Evolutionary conservation across 1,139 yeast species (phyloP), one percentile per base, ranked within the genome.

Genomic region (Diutina siamensis): DNA sequence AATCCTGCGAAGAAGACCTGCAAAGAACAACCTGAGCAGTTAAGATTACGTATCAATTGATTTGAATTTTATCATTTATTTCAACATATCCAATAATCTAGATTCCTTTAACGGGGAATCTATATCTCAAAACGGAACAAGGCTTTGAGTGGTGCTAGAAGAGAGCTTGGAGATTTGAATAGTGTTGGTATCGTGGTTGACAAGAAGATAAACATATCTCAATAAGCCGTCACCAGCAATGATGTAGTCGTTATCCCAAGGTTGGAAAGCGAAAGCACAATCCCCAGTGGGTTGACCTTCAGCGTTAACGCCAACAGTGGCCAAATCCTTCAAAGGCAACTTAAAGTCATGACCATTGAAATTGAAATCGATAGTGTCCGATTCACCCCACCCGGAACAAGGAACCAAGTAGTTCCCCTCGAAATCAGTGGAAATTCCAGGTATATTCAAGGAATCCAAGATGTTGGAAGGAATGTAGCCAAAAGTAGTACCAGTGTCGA

Each of bases 401-500:
- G 28, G 7, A 10, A n/a, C n/a, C 10, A 25, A 10, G 28, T 25
- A n/a, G 38, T 34, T 3, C 38, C 21, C 8, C 19, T 10, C 12
- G 12, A 15, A 4, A 12, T 18, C 22, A 2, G 2, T 4, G 2
- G 5, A 20, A 12, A 35, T n/a, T 7, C 40, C 40, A 20, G 40
- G 40, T n/a, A 35, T 17, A 9, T 21, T 21, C 8, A 35, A 15
- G 9, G 15, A 8, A 10, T 20, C 21, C 13, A 35, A 13, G 10
- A 35, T 9, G 8, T 5, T 4, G 15, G 15, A 12, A 12, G 40
- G 28, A 10, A 20, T 1, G 19, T 20, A 20, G 7, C 18, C 13
- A 17, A 35, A 21, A 2, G 40, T 35, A 18, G 40, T 35, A 21
- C 40, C 40, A n/a, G 28, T 35, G 40, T 35, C 40, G 15, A 35